Conservation (phyloP, 1,284 basidiomycete genomes). For the Lignosus rhinocerotis region DNA sequence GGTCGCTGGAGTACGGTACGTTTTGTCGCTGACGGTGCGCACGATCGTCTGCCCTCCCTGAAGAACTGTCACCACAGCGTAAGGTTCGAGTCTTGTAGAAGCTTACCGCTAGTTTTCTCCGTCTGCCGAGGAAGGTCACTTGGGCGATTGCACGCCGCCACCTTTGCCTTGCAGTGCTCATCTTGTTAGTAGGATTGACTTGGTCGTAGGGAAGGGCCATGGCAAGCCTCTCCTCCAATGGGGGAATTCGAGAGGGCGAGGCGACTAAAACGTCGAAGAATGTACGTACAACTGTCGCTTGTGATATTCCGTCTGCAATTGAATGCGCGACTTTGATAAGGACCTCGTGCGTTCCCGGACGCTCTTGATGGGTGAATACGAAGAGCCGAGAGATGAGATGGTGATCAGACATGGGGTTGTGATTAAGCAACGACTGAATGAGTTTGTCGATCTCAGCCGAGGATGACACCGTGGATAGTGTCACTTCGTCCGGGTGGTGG, state of each 20-base stretch:
- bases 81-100: too few relatives aligned
- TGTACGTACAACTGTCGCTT: conserved; percentile 40
- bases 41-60: conserved; percentile 64
- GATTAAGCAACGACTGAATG: conserved; percentile 10
- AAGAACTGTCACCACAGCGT: background rate
- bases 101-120: conserved; percentile 26
- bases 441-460: conserved; percentile 32
- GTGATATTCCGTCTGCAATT: conserved; percentile 51
- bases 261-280: conserved; percentile 47
- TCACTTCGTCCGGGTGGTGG: conserved; percentile 39
- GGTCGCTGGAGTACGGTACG: conserved; percentile 40
- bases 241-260: conserved; percentile 20
- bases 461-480: conserved; percentile 33
- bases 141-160: conserved; percentile 51
- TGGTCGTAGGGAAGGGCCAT: conserved; percentile 23
- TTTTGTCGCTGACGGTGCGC: conserved; percentile 34
- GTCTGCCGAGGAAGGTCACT: conserved; percentile 38
- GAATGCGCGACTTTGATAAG: conserved; percentile 46
- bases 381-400: conserved; percentile 22
- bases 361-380: conserved; percentile 12
- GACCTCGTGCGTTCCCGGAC: conserved; percentile 38
- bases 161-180: conserved; percentile 38
- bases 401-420: conserved; percentile 14
- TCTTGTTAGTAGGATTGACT: conserved; percentile 16
- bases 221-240: conserved; percentile 41